phyloP scores from a whole-genome alignment of 495 filamentous ascomycete species.

The Penicillium manginii region DNA sequence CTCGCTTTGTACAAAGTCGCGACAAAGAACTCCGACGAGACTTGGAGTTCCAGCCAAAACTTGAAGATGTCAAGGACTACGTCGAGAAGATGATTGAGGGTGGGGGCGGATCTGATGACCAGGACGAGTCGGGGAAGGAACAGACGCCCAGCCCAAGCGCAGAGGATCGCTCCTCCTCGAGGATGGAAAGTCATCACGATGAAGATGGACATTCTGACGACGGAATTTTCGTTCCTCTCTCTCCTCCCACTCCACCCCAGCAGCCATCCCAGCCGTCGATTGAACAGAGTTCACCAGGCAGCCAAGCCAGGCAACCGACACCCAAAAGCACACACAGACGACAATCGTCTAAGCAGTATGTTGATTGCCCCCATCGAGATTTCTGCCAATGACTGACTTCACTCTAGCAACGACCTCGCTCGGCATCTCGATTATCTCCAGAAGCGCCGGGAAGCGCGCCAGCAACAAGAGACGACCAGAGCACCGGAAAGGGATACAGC shows the following conservation, averaged over 20 bases:
- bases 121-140: background rate
- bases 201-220: background rate
- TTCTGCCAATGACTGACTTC: background rate
- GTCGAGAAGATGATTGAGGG: constrained; percentile 11
- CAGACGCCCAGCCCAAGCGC: background rate
- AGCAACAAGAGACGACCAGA: constrained; percentile 18
- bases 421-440: constrained; percentile 2
- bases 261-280: background rate
- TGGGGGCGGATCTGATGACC: background rate
- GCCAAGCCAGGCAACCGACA: background rate
- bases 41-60: constrained; percentile 21
- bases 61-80: constrained; percentile 26
- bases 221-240: background rate
- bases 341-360: constrained; percentile 12
- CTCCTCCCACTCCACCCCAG: background rate
- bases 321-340: constrained; percentile 1
- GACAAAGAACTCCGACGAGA: constrained; percentile 34
- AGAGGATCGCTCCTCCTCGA: background rate
- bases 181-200: background rate
- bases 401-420: background rate
- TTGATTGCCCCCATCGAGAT: background rate
- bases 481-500: background rate
- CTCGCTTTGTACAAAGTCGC: constrained; percentile 40
- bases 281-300: background rate
- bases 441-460: constrained; percentile 9